Percentiles rank a stretch among this genome's conserved stretches.
These are phyloP conservation scores for Effrenium voratum DNA, from an alignment of 73 alveolate species.

Conservation along the genomic window DNA sequence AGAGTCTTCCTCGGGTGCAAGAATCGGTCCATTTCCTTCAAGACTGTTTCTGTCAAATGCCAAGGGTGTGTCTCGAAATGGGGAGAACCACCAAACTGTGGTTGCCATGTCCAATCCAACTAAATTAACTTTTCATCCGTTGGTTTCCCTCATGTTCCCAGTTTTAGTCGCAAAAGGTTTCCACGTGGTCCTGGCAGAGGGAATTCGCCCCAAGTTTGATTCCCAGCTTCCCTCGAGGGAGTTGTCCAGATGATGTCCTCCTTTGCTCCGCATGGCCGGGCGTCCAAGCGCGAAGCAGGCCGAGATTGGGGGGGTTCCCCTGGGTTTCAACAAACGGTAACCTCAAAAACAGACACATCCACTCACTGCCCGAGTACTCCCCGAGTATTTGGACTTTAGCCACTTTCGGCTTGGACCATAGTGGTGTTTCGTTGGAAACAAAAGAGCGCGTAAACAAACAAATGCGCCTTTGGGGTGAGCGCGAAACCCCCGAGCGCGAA, in stretches of 20 bases:
- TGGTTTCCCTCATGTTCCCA: not conserved
- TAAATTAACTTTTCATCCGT: not conserved
- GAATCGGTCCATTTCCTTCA: not conserved
- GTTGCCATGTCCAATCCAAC: not conserved
- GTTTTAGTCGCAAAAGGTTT: not conserved
- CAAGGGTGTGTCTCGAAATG: not conserved
- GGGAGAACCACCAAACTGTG: not conserved
- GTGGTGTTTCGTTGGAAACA: not conserved
- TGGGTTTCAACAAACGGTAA: not conserved
- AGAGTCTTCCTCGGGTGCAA: too few relatives aligned
- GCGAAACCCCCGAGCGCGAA: too few relatives aligned
- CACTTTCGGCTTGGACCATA: not conserved
- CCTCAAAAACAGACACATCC: not conserved
- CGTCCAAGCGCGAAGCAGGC: too few relatives aligned
- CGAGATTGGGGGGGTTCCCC: not conserved
- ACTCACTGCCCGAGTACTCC: not conserved
- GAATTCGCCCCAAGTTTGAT: too few relatives aligned
- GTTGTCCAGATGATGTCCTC: constrained; percentile 89
- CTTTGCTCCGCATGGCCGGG: constrained; percentile 53
- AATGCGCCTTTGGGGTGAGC: too few relatives aligned
- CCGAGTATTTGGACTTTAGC: not conserved
- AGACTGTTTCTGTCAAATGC: not conserved
- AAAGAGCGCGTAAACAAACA: not conserved
- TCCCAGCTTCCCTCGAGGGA: constrained; percentile 6
- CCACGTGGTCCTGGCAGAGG: not conserved